phyloP scores from a whole-genome alignment of 2,329 filamentous ascomycete species.

The Colletotrichum plurivorum region DNA sequence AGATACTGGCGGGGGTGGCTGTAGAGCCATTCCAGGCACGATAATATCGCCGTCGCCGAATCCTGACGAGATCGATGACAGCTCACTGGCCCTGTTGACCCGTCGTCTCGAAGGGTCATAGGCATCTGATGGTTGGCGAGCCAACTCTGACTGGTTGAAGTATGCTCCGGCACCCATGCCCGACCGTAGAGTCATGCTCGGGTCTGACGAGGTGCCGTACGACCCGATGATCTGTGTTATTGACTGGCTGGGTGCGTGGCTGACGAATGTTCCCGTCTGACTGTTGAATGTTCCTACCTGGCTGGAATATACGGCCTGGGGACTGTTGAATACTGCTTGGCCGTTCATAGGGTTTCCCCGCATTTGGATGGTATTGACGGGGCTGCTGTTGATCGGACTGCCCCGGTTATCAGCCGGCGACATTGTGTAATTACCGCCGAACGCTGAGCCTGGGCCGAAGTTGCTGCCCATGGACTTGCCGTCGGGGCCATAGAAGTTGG shows the following conservation, averaged over 20 bases:
- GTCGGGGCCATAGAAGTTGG: slow-evolving; percentile 44
- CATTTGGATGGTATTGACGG: slow-evolving; percentile 28
- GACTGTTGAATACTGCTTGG: slow-evolving; percentile 24
- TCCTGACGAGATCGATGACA: slow-evolving; percentile 75
- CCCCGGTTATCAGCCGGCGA: slow-evolving; percentile 31
- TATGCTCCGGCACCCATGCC: slow-evolving; percentile 53
- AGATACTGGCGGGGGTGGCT: slow-evolving; percentile 35
- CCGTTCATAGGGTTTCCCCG: slow-evolving; percentile 29
- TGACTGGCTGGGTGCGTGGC: slow-evolving; percentile 35
- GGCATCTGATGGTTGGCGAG: slow-evolving; percentile 53
- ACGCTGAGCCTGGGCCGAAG: slow-evolving; percentile 18
- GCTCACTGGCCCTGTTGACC: slow-evolving; percentile 60
- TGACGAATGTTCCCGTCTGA: slow-evolving; percentile 42
- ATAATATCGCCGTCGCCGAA: slow-evolving; percentile 75
- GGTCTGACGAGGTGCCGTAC: slow-evolving; percentile 39
- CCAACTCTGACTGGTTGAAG: slow-evolving; percentile 56
- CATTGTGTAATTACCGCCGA: slow-evolving; percentile 26
- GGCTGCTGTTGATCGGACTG: slow-evolving; percentile 37
- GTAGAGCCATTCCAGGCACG: slow-evolving; percentile 49
- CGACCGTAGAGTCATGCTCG: slow-evolving; percentile 50
- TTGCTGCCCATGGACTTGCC: slow-evolving; percentile 18
- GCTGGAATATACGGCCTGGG: slow-evolving; percentile 22
- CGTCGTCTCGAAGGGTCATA: slow-evolving; percentile 53
- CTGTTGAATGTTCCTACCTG: slow-evolving; percentile 28
- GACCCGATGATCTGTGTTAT: slow-evolving; percentile 31